Base-by-base conservation (phyloP, 805 yeast species). In the Jamesozyma rosinii region DNA sequence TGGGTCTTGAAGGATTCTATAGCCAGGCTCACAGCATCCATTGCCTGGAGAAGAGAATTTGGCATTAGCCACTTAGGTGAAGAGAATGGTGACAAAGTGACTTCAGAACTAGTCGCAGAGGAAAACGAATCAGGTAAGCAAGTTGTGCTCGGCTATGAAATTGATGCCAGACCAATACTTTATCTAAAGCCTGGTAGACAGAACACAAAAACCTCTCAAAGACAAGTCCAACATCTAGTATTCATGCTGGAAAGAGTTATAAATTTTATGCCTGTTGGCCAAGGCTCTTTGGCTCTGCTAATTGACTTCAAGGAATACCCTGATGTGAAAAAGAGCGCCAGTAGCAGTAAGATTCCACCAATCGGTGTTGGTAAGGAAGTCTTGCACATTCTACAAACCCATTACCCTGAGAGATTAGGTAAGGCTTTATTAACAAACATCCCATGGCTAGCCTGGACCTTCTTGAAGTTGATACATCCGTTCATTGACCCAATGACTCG, bases 331-430 rank as follows among this genome's bases (percentile, higher is more conserved):
- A 72, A 68, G 58, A 56, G 72, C 67, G 29, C 72, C 71, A 61
- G 79, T 68, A 50, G 55, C 42, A 75, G 82, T 45, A 86, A 83
- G 58, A 77, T 87, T 44, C 97, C 97, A n/a, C 87, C 95, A 1
- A 70, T 90, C 35, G 74, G 83, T 41, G 83, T 79, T 15, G 97
- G 96, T 30, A 81, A 89, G 59, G 95, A 88, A 65, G 97, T 90
- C 27, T 72, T 92, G 51, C 86, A 83, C 62, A 92, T 92, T 60
- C 70, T 92, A 54, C 99, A 92, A 66, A 88, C 95, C 11, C 99
- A 92, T 64, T 92, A 92, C 62, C 98, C 98, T 3, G 99, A 92
- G 63, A 76, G 99, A 55, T 71, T 92, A 46, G 99, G 99, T 33
- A 83, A 81, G 59, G 97, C 97, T 0, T 71, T 89, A 38, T 71